A percentile compares a stretch with the other conserved stretches of the same genome.
Evolutionary conservation across 1,139 yeast species (phyloP).

Genomic region (Tardiomyces depauwii): DNA sequence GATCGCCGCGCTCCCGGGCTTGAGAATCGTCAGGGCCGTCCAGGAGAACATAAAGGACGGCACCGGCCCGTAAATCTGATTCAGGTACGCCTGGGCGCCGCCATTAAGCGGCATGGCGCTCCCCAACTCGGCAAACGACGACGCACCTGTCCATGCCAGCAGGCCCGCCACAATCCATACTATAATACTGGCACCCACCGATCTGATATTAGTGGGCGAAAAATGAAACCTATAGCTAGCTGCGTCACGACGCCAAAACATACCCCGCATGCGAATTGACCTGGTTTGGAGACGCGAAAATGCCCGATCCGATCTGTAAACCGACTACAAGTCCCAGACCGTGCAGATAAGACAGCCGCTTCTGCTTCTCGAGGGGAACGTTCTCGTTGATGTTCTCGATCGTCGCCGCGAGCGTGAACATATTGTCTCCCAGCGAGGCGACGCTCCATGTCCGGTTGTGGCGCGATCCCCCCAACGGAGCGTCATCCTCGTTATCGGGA

Average conservation of each 20-base stretch:
- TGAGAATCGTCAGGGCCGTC: constrained; percentile 29
- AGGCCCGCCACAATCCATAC: constrained; percentile 31
- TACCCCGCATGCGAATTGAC: constrained; percentile 24
- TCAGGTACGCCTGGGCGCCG: constrained; percentile 31
- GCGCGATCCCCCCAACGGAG: constrained; percentile 1
- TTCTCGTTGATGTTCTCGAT: constrained; percentile 13
- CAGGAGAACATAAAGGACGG: constrained; percentile 31
- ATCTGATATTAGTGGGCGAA: constrained; percentile 11
- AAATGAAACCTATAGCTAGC: neutral
- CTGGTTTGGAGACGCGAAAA: constrained; percentile 32
- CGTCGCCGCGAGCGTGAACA: constrained; percentile 21
- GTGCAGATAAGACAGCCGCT: constrained; percentile 21
- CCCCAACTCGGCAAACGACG: constrained; percentile 33
- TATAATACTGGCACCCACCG: constrained; percentile 28
- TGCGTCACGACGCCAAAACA: neutral
- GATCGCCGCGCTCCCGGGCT: constrained; percentile 33
- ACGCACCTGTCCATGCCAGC: constrained; percentile 35
- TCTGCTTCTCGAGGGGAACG: constrained; percentile 23
- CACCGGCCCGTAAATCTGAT: constrained; percentile 29
- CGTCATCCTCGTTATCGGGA: constrained; percentile 5
- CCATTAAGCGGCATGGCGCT: constrained; percentile 32
- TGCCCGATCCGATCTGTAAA: constrained; percentile 34
- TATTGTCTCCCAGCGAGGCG: constrained; percentile 20
- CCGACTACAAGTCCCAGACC: constrained; percentile 33
- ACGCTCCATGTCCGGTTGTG: constrained; percentile 15